Evolutionary conservation across 2,329 filamentous ascomycete genomes (phyloP), one percentile per base, ranked within the genome.

Genomic region (Ceratocystis lukuohia): DNA sequence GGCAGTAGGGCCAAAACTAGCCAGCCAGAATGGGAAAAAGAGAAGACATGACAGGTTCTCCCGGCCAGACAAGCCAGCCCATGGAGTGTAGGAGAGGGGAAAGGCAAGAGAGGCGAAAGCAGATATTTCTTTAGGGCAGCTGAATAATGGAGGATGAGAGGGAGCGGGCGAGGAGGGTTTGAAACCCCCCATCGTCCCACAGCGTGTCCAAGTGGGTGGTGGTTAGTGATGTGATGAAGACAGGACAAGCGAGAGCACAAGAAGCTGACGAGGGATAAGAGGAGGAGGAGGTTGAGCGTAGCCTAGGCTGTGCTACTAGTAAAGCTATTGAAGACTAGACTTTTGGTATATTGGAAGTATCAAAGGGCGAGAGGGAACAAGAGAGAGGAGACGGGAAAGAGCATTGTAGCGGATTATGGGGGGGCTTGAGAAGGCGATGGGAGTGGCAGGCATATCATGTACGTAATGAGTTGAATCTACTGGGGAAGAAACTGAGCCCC

Each of bases 251-350:
- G 53, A 28, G 53, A 57, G 53, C 53, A 57, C 5, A 28, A 57
- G n/a, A 57, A 57, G 53, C 53, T 57, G 53, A n/a, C 22, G 53
- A 57, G 53, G 53, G 53, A 57, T 25, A 22, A 30, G 22, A 57
- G 25, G 17, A 50, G 46, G 12, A 48, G 46, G 53, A 57, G 22
- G 22, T 57, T 30, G 53, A 57, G 10, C 22, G 7, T 57, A 28
- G 53, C 12, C 8, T 15, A 28, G 53, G 22, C 22, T 22, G 15
- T 41, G 37, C 37, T 41, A 41, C 37, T 41, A 12, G 37, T 41
- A 41, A 41, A 41, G 37, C 46, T 50, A 50, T 10, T 50, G n/a
- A 50, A 50, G 46, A 50, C 46, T 50, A 20, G 46, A 50, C 46
- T 7, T 50, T 50, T 50, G 17, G n/a, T 50, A 12, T 50, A 50